These are phyloP conservation scores for Hypoxylon rickii DNA, from an alignment of 495 filamentous ascomycete genomes.

Conservation along the genomic window DNA sequence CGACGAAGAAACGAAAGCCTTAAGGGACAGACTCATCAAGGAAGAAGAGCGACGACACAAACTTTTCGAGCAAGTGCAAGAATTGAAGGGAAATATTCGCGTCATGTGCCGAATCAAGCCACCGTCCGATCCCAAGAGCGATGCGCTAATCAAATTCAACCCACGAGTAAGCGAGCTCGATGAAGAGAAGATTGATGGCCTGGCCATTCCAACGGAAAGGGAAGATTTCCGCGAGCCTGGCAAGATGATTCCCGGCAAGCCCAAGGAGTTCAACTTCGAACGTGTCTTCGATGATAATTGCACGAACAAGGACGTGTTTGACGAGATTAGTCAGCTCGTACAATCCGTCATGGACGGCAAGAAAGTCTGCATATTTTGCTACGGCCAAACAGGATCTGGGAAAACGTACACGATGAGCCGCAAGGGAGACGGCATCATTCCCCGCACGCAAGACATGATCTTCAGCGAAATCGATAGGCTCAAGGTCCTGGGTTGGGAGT, in stretches of 20 bases:
- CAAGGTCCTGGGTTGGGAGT: conserved; percentile 90
- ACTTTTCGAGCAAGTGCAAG: conserved; percentile 96
- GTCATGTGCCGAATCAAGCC: conserved; percentile 98
- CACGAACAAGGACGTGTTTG: conserved; percentile 87
- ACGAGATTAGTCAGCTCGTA: conserved; percentile 95
- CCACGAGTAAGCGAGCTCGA: conserved; percentile 56
- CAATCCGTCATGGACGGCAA: conserved; percentile 96
- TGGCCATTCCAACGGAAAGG: conserved; percentile 78
- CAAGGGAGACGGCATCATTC: conserved; percentile 86
- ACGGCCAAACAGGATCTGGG: conserved; percentile 95
- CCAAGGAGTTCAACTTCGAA: conserved; percentile 87
- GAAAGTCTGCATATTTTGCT: conserved; percentile 99
- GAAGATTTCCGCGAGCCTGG: conserved; percentile 84
- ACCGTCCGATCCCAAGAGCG: conserved; percentile 51
- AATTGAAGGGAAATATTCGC: conserved; percentile 98
- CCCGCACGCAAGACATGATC: conserved; percentile 87
- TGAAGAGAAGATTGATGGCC: conserved; percentile 72
- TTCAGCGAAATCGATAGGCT: conserved; percentile 82
- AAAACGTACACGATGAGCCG: conserved; percentile 95
- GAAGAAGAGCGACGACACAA: conserved; percentile 92
- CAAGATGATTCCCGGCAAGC: conserved; percentile 82
- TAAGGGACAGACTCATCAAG: conserved; percentile 79
- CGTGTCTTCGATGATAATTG: conserved; percentile 82
- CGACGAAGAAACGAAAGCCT: conserved; percentile 28
- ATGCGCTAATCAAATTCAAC: conserved; percentile 36